Base-by-base conservation (phyloP, 139 green algal species). In the Chlorella vulgaris region DNA sequence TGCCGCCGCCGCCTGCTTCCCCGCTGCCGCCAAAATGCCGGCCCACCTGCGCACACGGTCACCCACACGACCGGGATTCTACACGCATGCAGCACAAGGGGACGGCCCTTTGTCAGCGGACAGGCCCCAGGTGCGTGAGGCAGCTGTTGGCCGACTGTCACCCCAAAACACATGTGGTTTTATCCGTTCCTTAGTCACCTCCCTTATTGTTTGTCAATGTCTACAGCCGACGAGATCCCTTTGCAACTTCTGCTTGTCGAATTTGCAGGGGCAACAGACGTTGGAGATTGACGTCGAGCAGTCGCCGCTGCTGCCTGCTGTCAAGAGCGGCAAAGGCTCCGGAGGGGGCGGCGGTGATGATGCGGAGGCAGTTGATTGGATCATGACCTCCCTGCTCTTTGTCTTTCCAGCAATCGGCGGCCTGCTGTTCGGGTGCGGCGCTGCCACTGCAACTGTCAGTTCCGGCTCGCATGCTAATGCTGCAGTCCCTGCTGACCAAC, bases 351-450 rank as follows among this genome's bases (percentile, higher is more conserved):
- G 55, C 55, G 55, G 55, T n/a, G 15, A 80, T 10, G 74, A 70
- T 1, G 71, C 66, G 0, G 71, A 78, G 71, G 33, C 3, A 0
- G 69, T 88, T 1, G 84, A 88, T 71, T 86, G 80, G 74, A 31
- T 70, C 8, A 81, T 76, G n/a, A 81, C 84, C 2, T 33, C 74
- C 24, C 51, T 86, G 22, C 74, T 88, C n/a, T 94, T 94, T 63
- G 33, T 93, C 24, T 92, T 94, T n/a, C 86, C 90, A 6, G 90
- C 90, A 47, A 28, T 96, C 31, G 91, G 89, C 13, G 92, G 92
- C 28, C 71, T 91, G 21, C 82, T 95, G 50, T 96, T 96, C 86
- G 93, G 89, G 4, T 91, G 81, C 43, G 84, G 47, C 33, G 13
- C 15, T 4, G 63, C 4, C 2, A 29, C 10, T 29, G 13, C 36